These are phyloP conservation scores for Aureobasidium vineae DNA, from an alignment of 2,329 filamentous ascomycete species.

Conservation along the genomic window DNA sequence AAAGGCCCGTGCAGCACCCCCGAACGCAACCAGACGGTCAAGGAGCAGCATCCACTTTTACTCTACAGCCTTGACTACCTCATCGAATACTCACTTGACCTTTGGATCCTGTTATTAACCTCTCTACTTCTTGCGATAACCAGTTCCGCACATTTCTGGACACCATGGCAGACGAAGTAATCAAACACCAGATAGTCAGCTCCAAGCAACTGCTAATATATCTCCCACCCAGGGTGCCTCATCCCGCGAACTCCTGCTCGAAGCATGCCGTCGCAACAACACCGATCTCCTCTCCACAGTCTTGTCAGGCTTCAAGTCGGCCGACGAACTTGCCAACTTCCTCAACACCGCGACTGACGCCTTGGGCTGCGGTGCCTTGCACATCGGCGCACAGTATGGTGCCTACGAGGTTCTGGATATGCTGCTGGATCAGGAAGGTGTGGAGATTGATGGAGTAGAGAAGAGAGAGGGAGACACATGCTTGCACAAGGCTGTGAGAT, in stretches of 20 bases:
- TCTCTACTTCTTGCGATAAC: not conserved
- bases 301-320: constrained; percentile 56
- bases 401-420: constrained; percentile 83
- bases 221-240: constrained; percentile 62
- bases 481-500: constrained; percentile 74
- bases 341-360: constrained; percentile 85
- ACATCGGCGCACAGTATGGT: constrained; percentile 81
- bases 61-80: not conserved
- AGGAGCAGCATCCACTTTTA: not conserved
- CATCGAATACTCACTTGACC: not conserved
- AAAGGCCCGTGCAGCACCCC: constrained; percentile 8
- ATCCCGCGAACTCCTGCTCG: constrained; percentile 79
- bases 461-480: constrained; percentile 72
- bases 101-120: not conserved
- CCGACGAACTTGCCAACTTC: constrained; percentile 66
- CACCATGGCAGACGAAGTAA: constrained; percentile 29
- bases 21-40: constrained; percentile 9
- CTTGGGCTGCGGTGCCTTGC: constrained; percentile 83
- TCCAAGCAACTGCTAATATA: not conserved
- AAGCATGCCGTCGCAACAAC: constrained; percentile 92
- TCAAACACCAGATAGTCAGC: not conserved
- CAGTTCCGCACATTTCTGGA: not conserved
- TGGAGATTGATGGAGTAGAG: constrained; percentile 79
- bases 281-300: constrained; percentile 76
- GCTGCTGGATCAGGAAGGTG: constrained; percentile 77